Evolutionary conservation across 768 basidiomycete genomes (phyloP).

Genomic region (Podaxis sp.): DNA sequence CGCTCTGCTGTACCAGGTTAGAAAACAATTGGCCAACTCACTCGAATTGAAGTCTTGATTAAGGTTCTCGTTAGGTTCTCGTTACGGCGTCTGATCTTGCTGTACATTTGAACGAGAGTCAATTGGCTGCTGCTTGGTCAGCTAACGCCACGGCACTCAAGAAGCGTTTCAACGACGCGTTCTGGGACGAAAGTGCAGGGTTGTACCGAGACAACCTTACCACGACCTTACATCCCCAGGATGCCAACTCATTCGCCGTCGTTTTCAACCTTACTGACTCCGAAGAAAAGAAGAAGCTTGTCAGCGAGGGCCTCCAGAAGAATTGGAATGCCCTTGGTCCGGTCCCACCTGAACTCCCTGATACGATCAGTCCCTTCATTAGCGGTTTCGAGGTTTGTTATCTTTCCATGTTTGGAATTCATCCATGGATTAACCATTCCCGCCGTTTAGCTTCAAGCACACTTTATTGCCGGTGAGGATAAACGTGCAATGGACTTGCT

Average conservation of each 20-base stretch:
- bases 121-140: constrained; percentile 37
- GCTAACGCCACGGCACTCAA: constrained; percentile 51
- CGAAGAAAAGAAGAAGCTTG: constrained; percentile 32
- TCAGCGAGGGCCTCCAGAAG: constrained; percentile 47
- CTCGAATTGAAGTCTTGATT: not conserved
- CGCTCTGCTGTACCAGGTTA: constrained; percentile 50
- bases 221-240: constrained; percentile 53
- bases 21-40: not conserved
- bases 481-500: constrained; percentile 52
- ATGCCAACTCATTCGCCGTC: constrained; percentile 57
- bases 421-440: not conserved
- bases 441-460: constrained; percentile 48
- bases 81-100: constrained; percentile 48
- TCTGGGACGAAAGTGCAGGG: constrained; percentile 49
- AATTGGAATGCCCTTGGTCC: constrained; percentile 57
- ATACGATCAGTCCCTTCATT: constrained; percentile 62
- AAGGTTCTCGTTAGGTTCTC: constrained; percentile 37
- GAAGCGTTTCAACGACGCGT: constrained; percentile 45
- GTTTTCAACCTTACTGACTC: constrained; percentile 50
- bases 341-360: constrained; percentile 55
- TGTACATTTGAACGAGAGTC: constrained; percentile 31
- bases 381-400: constrained; percentile 52
- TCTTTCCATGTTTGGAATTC: not conserved
- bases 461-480: constrained; percentile 54
- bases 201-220: constrained; percentile 57